Evolutionary conservation across 441 rosid species (phyloP).

Genomic region (Corymbia citriodora): DNA sequence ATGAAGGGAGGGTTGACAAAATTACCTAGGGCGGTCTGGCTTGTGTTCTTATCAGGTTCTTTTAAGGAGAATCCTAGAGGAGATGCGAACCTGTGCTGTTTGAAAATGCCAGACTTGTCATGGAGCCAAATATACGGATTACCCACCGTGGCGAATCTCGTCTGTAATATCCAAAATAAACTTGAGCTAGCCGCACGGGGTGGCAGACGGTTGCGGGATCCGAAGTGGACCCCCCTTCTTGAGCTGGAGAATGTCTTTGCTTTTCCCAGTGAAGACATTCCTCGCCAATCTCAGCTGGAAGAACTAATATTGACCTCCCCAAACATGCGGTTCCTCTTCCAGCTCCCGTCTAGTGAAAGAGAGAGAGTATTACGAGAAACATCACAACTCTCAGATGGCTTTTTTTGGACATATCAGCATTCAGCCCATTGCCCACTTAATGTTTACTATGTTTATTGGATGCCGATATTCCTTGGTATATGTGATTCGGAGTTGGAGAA

Average conservation of each 20-base stretch:
- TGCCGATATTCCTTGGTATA: background rate
- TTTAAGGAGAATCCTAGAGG: too few relatives aligned
- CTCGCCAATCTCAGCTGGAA: background rate
- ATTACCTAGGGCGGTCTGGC: background rate
- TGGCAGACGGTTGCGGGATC: accelerated
- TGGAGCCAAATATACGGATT: accelerated
- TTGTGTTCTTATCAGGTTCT: background rate
- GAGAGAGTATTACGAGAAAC: background rate
- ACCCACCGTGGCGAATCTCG: background rate
- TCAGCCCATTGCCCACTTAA: too few relatives aligned
- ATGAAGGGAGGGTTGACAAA: background rate
- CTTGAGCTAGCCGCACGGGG: accelerated
- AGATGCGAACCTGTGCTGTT: background rate
- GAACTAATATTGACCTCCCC: accelerated
- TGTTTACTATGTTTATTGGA: too few relatives aligned
- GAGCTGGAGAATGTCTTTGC: background rate
- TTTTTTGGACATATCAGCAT: accelerated
- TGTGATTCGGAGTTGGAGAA: background rate
- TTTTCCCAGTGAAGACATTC: accelerated
- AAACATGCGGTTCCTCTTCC: background rate
- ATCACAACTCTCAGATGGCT: too few relatives aligned
- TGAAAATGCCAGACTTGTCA: background rate
- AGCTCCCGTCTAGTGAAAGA: background rate
- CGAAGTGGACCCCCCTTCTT: accelerated
- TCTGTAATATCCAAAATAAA: background rate